These are phyloP conservation scores for Ogataea naganishii DNA, from an alignment of 805 yeast genomes.

Conservation along the genomic window DNA sequence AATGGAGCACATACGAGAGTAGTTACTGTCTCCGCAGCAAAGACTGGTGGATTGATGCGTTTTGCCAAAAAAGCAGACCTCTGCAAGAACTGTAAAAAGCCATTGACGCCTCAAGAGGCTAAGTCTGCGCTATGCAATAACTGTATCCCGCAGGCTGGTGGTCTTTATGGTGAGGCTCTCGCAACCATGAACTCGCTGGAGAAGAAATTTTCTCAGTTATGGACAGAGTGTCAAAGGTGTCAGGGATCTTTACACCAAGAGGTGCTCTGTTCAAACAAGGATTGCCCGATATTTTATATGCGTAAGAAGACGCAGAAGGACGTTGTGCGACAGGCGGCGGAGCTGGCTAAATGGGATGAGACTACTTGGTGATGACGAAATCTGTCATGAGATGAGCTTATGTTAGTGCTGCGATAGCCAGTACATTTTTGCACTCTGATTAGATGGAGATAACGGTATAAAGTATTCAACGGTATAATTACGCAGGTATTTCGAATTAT, in stretches of 20 bases:
- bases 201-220: constrained; percentile 72
- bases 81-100: constrained; percentile 83
- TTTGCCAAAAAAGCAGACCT: constrained; percentile 85
- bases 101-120: constrained; percentile 43
- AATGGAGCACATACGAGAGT: constrained; percentile 81
- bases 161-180: constrained; percentile 71
- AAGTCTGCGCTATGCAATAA: constrained; percentile 76
- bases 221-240: constrained; percentile 98
- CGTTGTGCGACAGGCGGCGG: constrained; percentile 44
- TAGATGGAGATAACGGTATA: too few species aligned
- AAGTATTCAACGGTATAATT: too few species aligned
- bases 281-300: constrained; percentile 97
- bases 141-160: constrained; percentile 67
- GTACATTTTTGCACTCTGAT: too few species aligned
- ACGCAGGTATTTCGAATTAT: too few species aligned
- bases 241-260: constrained; percentile 95
- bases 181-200: constrained; percentile 76
- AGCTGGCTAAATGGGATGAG: constrained; percentile 58
- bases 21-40: constrained; percentile 63
- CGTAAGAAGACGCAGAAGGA: constrained; percentile 81
- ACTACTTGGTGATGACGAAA: constrained; percentile 35
- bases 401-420: too few species aligned
- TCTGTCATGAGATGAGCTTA: too few species aligned
- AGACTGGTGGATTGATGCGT: constrained; percentile 76
- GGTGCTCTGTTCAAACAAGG: constrained; percentile 89